These are phyloP conservation scores for Aspergillus quadrilineatus DNA, from an alignment of 2,329 filamentous ascomycete genomes.

Conservation along the genomic window DNA sequence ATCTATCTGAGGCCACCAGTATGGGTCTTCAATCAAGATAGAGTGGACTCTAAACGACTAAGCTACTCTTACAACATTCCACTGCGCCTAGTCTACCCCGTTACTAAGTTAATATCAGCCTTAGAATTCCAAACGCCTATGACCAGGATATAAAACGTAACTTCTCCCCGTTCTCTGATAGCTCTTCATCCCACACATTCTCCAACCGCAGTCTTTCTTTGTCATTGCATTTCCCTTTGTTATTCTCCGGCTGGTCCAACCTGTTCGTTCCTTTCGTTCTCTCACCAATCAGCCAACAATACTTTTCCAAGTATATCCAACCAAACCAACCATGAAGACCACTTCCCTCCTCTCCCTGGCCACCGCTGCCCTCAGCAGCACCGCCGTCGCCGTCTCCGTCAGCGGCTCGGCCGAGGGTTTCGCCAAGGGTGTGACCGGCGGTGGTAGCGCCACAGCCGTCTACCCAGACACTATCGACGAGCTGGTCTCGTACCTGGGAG, in stretches of 20 bases:
- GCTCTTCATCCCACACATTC: background rate
- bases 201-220: constrained; percentile 11
- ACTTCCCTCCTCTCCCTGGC: constrained; percentile 18
- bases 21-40: background rate
- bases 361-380: constrained; percentile 18
- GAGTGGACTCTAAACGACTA: background rate
- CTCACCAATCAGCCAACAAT: background rate
- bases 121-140: background rate
- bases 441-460: constrained; percentile 55
- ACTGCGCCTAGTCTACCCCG: background rate
- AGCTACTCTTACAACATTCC: background rate
- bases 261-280: constrained; percentile 11
- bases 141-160: background rate
- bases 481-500: constrained; percentile 60
- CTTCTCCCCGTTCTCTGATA: background rate
- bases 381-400: constrained; percentile 20
- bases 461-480: constrained; percentile 57
- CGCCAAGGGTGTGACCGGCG: constrained; percentile 58
- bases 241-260: constrained; percentile 11
- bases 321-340: constrained; percentile 17
- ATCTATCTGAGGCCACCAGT: background rate
- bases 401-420: constrained; percentile 47
- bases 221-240: constrained; percentile 9
- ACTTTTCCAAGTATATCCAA: no score
- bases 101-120: background rate